phyloP scores from a whole-genome alignment of 257 asterid genomes.

The Solanum medicagineum region DNA sequence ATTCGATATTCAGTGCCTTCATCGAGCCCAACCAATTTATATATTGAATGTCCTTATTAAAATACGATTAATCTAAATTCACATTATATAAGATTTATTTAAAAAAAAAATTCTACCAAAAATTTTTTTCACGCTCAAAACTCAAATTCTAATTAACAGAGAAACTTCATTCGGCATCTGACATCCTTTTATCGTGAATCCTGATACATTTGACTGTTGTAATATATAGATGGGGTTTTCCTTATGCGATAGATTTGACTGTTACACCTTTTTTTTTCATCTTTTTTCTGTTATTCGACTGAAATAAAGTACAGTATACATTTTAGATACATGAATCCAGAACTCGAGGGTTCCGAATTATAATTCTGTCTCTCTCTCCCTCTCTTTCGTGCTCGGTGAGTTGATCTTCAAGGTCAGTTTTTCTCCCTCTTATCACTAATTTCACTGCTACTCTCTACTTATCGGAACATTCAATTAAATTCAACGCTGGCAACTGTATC shows the following conservation, averaged over 20 bases:
- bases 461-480: not conserved
- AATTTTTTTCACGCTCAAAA: too few species aligned
- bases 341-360: not conserved
- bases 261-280: not conserved
- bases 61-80: too few species aligned
- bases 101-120: rapidly evolving
- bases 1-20: too few species aligned
- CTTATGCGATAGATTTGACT: not conserved
- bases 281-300: not conserved
- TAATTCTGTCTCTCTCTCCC: not conserved
- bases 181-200: too few species aligned
- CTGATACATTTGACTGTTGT: too few species aligned
- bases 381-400: not conserved
- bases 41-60: too few species aligned
- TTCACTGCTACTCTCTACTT: not conserved
- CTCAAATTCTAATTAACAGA: too few species aligned
- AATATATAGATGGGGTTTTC: too few species aligned
- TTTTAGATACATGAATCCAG: not conserved
- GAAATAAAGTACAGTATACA: not conserved
- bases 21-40: too few species aligned
- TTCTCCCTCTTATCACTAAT: not conserved
- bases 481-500: not conserved
- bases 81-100: too few species aligned
- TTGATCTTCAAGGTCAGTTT: slow-evolving; percentile 4
- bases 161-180: too few species aligned